Conservation (phyloP, 106 monocot genomes). For the Acorus calamus region DNA sequence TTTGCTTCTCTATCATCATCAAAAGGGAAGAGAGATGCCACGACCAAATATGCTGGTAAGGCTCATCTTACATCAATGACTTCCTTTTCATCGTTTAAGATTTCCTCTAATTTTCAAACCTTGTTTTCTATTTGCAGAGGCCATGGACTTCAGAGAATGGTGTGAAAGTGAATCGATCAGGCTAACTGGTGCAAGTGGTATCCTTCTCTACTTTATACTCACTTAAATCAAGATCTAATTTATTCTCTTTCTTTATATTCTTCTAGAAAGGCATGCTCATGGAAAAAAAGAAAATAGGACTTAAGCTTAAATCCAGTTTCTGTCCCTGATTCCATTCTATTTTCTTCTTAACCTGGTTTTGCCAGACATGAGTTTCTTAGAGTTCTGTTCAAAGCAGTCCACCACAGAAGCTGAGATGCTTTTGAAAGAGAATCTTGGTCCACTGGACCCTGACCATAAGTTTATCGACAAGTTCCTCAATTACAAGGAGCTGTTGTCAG, state of each 20-base stretch:
- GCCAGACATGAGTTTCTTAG: slow-evolving; percentile 80
- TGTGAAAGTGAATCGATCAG: slow-evolving; percentile 60
- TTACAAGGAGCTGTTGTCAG: slow-evolving; percentile 72
- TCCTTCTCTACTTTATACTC: not conserved
- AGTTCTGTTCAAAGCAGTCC: slow-evolving; percentile 76
- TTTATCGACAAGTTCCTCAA: slow-evolving; percentile 93
- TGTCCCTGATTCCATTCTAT: not conserved
- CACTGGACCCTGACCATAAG: slow-evolving; percentile 50
- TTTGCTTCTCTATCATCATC: slow-evolving; percentile 14
- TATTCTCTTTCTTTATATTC: not conserved
- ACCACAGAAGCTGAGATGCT: slow-evolving; percentile 69
- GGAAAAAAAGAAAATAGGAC: not conserved
- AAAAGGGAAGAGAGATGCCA: slow-evolving; percentile 40
- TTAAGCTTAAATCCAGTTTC: not conserved
- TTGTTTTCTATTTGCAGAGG: slow-evolving; percentile 44
- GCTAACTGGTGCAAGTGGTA: slow-evolving; percentile 86
- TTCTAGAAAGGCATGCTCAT: no score
- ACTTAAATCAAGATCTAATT: not conserved
- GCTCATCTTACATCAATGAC: not conserved
- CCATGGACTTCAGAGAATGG: slow-evolving; percentile 92
- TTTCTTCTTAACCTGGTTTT: not conserved
- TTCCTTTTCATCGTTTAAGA: not conserved
- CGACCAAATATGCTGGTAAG: slow-evolving; percentile 47
- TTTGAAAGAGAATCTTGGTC: slow-evolving; percentile 68
- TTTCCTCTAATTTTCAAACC: not conserved